These are phyloP conservation scores for Penicillium antarcticum DNA, from an alignment of 495 filamentous ascomycete genomes.

Conservation along the genomic window DNA sequence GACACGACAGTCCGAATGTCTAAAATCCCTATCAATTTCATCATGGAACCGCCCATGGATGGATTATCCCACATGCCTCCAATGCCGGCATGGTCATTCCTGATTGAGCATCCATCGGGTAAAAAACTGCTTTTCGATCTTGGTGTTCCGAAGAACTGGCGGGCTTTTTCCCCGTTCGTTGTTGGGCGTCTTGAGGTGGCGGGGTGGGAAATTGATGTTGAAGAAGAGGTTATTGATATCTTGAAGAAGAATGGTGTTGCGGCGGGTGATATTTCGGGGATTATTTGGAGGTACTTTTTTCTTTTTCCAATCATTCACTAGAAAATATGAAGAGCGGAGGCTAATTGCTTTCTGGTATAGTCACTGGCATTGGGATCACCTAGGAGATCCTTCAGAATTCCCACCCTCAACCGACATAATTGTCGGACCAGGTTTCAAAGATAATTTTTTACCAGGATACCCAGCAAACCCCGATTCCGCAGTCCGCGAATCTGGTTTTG, in stretches of 20 bases:
- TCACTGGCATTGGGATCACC: constrained; percentile 63
- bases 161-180: constrained; percentile 38
- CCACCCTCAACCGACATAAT: constrained; percentile 46
- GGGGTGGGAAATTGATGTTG: constrained; percentile 31
- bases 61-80: constrained; percentile 35
- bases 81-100: constrained; percentile 49
- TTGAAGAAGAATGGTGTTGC: constrained; percentile 44
- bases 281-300: constrained; percentile 56
- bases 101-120: constrained; percentile 49
- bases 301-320: no score
- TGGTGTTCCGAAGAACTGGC: constrained; percentile 51
- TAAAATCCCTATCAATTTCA: constrained; percentile 23
- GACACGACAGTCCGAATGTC: constrained; percentile 42
- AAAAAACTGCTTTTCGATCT: constrained; percentile 56
- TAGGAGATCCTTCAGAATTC: constrained; percentile 52
- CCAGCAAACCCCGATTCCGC: constrained; percentile 39
- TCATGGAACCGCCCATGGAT: constrained; percentile 42
- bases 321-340: not conserved
- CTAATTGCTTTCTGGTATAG: constrained; percentile 10
- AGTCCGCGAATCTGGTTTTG: constrained; percentile 44
- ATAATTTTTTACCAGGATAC: constrained; percentile 44
- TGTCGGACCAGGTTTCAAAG: constrained; percentile 56
- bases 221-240: constrained; percentile 49
- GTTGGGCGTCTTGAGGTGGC: constrained; percentile 15
- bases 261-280: constrained; percentile 45